Evolutionary conservation across 1,284 basidiomycete genomes (phyloP).

Genomic region (Ceratobasidium sp.): DNA sequence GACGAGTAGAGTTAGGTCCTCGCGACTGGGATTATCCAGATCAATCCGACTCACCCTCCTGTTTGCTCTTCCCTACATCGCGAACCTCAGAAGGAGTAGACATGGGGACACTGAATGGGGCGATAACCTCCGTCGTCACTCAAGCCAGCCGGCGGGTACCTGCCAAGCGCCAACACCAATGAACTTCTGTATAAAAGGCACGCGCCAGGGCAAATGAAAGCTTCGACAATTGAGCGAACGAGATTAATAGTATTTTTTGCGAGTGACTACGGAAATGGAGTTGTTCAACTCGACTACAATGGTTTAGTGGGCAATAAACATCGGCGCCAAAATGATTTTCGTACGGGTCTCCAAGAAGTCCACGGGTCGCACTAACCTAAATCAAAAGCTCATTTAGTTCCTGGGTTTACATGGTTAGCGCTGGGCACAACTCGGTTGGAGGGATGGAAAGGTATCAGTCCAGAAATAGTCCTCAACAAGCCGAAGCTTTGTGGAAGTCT

Average conservation of each 20-base stretch:
- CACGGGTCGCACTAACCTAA: too few relatives aligned
- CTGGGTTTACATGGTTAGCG: too few relatives aligned
- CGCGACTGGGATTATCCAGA: neutral
- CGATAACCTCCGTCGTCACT: neutral
- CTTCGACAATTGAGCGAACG: neutral
- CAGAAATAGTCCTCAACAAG: slow-evolving; percentile 17
- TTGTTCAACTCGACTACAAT: slow-evolving; percentile 17
- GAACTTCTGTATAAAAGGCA: neutral
- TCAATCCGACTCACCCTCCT: slow-evolving; percentile 8
- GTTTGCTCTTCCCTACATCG: slow-evolving; percentile 7
- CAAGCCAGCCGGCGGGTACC: slow-evolving; percentile 3
- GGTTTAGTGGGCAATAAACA: neutral
- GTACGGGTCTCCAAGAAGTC: too few relatives aligned
- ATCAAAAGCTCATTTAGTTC: too few relatives aligned
- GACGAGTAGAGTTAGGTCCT: slow-evolving; percentile 26
- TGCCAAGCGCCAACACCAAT: neutral
- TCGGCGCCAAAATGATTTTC: too few relatives aligned
- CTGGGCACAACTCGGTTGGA: too few relatives aligned
- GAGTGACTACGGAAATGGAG: slow-evolving; percentile 18
- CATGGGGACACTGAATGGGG: slow-evolving; percentile 23
- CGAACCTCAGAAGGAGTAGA: slow-evolving; percentile 4
- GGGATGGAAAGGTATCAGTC: slow-evolving; percentile 8
- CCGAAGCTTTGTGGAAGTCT: slow-evolving; percentile 27
- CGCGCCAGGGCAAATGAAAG: neutral
- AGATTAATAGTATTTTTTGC: slow-evolving; percentile 28